Conservation (phyloP, 2,329 filamentous ascomycete species). For the Aspergillus puulaauensis region DNA sequence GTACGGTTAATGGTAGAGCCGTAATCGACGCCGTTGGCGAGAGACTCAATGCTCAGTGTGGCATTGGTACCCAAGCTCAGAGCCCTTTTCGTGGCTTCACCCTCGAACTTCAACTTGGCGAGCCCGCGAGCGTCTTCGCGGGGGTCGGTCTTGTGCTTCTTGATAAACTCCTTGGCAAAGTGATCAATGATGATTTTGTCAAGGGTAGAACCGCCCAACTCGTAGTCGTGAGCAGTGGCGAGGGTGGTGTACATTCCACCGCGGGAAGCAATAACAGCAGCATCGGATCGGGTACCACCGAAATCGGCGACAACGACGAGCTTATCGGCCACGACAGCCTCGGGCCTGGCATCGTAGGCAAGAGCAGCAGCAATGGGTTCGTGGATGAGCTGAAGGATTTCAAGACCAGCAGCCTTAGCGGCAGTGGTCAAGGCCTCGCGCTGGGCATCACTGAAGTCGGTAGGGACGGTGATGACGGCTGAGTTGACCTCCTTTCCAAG, state of each 20-base stretch:
- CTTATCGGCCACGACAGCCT: slow-evolving; percentile 77
- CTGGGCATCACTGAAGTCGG: slow-evolving; percentile 87
- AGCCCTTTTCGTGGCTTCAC: slow-evolving; percentile 88
- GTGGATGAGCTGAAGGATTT: slow-evolving; percentile 88
- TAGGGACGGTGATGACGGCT: slow-evolving; percentile 91
- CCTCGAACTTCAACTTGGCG: slow-evolving; percentile 89
- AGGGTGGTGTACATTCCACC: slow-evolving; percentile 96
- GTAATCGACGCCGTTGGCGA: slow-evolving; percentile 88
- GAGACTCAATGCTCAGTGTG: slow-evolving; percentile 87
- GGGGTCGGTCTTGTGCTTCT: slow-evolving; percentile 91
- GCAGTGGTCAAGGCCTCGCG: slow-evolving; percentile 75
- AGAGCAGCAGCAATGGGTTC: slow-evolving; percentile 88
- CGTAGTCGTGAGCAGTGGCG: slow-evolving; percentile 92
- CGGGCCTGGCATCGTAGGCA: slow-evolving; percentile 84
- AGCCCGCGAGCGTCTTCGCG: slow-evolving; percentile 76
- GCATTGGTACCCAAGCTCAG: slow-evolving; percentile 86
- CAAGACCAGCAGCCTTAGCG: slow-evolving; percentile 76
- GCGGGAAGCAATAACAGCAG: slow-evolving; percentile 84
- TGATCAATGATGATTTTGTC: slow-evolving; percentile 92
- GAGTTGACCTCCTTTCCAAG: slow-evolving; percentile 90
- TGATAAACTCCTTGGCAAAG: slow-evolving; percentile 98
- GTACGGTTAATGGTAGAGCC: slow-evolving; percentile 87
- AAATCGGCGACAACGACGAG: slow-evolving; percentile 87
- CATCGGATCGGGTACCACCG: slow-evolving; percentile 88
- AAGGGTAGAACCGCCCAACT: slow-evolving; percentile 80